These are phyloP conservation scores for Sequoiadendron giganteum DNA, from an alignment of 75 land plant species.

Conservation along the genomic window DNA sequence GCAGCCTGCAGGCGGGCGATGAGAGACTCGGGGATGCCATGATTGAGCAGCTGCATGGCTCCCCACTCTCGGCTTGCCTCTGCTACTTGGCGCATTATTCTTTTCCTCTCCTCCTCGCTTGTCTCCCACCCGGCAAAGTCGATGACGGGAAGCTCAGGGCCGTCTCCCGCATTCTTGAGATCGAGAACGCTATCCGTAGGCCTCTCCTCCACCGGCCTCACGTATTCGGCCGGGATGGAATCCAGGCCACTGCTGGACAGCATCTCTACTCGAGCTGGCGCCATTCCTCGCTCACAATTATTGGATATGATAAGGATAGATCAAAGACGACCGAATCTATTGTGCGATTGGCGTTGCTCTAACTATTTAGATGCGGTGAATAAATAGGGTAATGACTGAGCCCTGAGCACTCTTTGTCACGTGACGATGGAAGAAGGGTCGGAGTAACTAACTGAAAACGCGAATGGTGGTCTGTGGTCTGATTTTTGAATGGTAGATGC, in stretches of 20 bases:
- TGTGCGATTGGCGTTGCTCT: too few species aligned
- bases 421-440: too few species aligned
- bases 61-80: slow-evolving; percentile 20
- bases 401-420: too few species aligned
- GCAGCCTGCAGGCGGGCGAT: not conserved
- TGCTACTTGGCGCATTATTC: not conserved
- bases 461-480: too few species aligned
- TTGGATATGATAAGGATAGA: too few species aligned
- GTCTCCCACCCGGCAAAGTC: not conserved
- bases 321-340: too few species aligned
- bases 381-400: too few species aligned
- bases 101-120: not conserved
- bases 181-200: not conserved
- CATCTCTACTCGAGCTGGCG: not conserved
- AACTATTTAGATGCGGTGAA: too few species aligned
- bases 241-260: slow-evolving; percentile 1
- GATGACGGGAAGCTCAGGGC: not conserved
- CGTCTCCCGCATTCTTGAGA: not conserved
- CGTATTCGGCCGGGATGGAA: not conserved
- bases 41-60: slow-evolving; percentile 15
- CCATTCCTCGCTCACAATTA: not conserved
- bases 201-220: not conserved
- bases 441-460: too few species aligned
- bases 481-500: too few species aligned
- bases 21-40: not conserved